Evolutionary conservation across 352 stramenopile species (phyloP).

Genomic region (Globisporangium emineosum): DNA sequence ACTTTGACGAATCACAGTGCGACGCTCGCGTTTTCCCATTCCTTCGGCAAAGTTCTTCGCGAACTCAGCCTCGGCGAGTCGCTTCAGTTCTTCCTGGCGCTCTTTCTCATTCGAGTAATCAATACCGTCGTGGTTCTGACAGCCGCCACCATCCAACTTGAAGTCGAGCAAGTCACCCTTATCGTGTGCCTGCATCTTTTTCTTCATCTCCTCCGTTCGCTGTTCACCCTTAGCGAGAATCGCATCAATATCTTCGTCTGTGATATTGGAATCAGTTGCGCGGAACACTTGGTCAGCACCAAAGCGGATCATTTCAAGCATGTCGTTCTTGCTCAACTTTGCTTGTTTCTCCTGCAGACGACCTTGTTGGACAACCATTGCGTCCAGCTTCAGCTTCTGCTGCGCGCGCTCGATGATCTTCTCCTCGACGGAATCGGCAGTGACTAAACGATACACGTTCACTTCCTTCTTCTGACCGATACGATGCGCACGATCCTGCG

Average conservation of each 20-base stretch:
- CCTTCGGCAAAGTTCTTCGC: conserved; percentile 72
- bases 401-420: conserved; percentile 98
- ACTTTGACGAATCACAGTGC: conserved; percentile 70
- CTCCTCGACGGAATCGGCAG: conserved; percentile 97
- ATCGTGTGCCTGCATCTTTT: conserved; percentile 83
- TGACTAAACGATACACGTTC: conserved; percentile 94
- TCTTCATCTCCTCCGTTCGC: conserved; percentile 85
- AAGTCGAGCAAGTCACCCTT: conserved; percentile 88
- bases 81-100: conserved; percentile 81
- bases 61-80: conserved; percentile 80
- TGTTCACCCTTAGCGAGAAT: conserved; percentile 92
- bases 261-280: conserved; percentile 95
- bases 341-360: conserved; percentile 86
- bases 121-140: conserved; percentile 96
- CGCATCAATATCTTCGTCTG: conserved; percentile 98
- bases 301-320: conserved; percentile 97
- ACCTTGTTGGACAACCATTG: conserved; percentile 86
- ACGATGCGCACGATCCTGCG: conserved; percentile 94
- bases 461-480: conserved; percentile 99
- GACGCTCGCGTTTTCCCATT: conserved; percentile 82
- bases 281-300: conserved; percentile 98
- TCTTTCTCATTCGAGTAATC: conserved; percentile 95
- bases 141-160: conserved; percentile 91
- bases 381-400: conserved; percentile 94
- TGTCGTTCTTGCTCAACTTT: conserved; percentile 94